Percentiles rank a stretch among this genome's conserved stretches.
Evolutionary conservation across 2,329 filamentous ascomycete species (phyloP).

Genomic region (Lasiodiplodia sp.): DNA sequence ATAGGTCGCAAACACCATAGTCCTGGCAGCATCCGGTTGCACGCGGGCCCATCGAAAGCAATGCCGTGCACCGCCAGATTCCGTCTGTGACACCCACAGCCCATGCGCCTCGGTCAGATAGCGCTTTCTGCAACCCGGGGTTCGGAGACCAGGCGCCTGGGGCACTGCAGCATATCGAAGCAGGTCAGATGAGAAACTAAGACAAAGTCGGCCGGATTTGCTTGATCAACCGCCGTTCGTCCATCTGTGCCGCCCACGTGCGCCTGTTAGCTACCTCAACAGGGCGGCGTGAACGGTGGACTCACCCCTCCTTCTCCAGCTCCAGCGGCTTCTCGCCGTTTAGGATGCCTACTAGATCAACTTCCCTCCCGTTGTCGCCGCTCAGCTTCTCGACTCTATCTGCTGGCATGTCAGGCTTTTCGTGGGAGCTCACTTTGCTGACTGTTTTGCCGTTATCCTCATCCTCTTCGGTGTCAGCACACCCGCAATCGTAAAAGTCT

Average conservation of each 20-base stretch:
- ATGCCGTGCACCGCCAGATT: conserved; percentile 13
- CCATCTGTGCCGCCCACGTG: conserved; percentile 29
- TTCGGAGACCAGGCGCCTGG: conserved; percentile 16
- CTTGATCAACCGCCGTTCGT: conserved; percentile 26
- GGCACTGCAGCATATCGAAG: conserved; percentile 4
- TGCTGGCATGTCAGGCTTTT: conserved; percentile 39
- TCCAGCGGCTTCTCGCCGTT: conserved; percentile 29
- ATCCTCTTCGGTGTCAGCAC: conserved; percentile 59
- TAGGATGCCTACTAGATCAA: conserved; percentile 35
- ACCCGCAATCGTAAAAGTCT: conserved; percentile 72
- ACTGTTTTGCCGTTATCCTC: conserved; percentile 30
- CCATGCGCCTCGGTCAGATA: conserved; percentile 24
- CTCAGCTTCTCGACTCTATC: conserved; percentile 39
- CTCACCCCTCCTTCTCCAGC: conserved; percentile 36
- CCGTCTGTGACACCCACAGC: conserved; percentile 1
- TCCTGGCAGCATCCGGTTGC: neutral
- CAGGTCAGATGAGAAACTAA: conserved; percentile 25
- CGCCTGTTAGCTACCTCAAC: conserved; percentile 20
- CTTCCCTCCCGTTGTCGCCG: conserved; percentile 39
- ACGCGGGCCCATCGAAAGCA: conserved; percentile 1
- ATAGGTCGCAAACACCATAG: neutral
- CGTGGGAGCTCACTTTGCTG: conserved; percentile 28
- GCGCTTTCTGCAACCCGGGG: conserved; percentile 5
- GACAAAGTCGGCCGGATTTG: conserved; percentile 8
- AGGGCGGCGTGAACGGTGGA: conserved; percentile 10